Percentiles rank a stretch among this genome's conserved stretches.
phyloP scores from a whole-genome alignment of 352 stramenopile species.

The Phytophthora sojae region DNA sequence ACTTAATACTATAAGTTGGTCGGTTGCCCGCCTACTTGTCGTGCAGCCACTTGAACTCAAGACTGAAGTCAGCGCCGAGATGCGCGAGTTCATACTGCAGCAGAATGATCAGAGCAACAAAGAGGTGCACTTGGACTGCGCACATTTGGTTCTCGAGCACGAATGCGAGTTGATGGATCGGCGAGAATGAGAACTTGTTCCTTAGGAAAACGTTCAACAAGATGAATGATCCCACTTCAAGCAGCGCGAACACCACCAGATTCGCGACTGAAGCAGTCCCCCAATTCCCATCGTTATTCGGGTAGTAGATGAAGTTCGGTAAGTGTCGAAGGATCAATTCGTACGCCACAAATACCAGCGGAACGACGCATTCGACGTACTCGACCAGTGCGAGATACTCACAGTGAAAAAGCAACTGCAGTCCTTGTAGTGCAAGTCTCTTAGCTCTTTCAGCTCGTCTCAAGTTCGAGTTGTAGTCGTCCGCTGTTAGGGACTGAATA shows the following conservation, averaged over 20 bases:
- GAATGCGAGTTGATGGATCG: conserved; percentile 41
- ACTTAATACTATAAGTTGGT: too few species aligned
- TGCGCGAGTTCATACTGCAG: conserved; percentile 22
- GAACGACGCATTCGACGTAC: conserved; percentile 45
- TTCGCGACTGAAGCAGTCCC: neutral
- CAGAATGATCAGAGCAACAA: conserved; percentile 5
- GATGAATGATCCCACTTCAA: conserved; percentile 43
- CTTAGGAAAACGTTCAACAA: conserved; percentile 27
- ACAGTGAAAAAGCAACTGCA: conserved; percentile 39
- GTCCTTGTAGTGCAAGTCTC: conserved; percentile 2
- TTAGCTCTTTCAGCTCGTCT: neutral
- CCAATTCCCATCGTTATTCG: neutral
- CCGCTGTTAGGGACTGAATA: neutral
- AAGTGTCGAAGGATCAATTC: conserved; percentile 37
- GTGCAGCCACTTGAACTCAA: conserved; percentile 2
- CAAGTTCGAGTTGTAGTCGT: neutral
- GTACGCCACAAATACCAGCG: conserved; percentile 37
- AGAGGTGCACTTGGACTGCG: conserved; percentile 15
- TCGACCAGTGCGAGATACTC: conserved; percentile 38
- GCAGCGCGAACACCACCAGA: conserved; percentile 27
- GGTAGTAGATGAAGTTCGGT: conserved; percentile 42
- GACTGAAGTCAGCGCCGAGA: neutral
- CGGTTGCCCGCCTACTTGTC: neutral
- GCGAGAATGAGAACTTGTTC: conserved; percentile 37
- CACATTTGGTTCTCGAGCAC: conserved; percentile 43